phyloP scores from a whole-genome alignment of 176 grass and related monocot genomes.

The Saccharum officinarum region DNA sequence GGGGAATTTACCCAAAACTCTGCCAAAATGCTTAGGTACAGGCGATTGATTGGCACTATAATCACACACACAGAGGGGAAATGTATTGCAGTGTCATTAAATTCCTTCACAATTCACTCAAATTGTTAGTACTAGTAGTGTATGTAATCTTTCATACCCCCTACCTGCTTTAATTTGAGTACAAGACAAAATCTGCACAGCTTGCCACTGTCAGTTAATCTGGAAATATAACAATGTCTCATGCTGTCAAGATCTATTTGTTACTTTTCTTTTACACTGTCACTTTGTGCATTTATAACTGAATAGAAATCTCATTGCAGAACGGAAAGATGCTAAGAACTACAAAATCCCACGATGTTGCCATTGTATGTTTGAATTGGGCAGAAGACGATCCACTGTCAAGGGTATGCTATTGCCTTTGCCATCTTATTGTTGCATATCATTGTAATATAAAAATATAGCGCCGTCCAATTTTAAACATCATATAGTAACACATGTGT shows the following conservation, averaged over 20 bases:
- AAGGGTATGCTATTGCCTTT: constrained; percentile 51
- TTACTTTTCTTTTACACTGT: constrained; percentile 25
- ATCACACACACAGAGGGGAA: background rate
- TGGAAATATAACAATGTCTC: background rate
- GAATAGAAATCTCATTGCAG: constrained; percentile 54
- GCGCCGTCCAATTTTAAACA: background rate
- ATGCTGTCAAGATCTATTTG: constrained; percentile 23
- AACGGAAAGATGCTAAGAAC: constrained; percentile 90
- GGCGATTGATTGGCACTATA: constrained; percentile 7
- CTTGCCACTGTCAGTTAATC: constrained; percentile 1
- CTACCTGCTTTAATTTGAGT: background rate
- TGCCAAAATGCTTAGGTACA: background rate
- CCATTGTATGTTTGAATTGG: constrained; percentile 95
- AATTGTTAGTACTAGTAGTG: background rate
- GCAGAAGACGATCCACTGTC: constrained; percentile 57
- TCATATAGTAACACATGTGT: background rate
- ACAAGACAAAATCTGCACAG: background rate
- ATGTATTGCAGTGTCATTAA: background rate
- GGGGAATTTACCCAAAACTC: background rate
- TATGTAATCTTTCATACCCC: background rate
- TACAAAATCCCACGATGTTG: constrained; percentile 65
- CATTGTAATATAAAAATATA: background rate
- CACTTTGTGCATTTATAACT: constrained; percentile 26
- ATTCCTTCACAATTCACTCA: background rate
- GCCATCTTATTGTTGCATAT: background rate